phyloP scores from a whole-genome alignment of 208 protist species.

The Leishmania guyanensis region DNA sequence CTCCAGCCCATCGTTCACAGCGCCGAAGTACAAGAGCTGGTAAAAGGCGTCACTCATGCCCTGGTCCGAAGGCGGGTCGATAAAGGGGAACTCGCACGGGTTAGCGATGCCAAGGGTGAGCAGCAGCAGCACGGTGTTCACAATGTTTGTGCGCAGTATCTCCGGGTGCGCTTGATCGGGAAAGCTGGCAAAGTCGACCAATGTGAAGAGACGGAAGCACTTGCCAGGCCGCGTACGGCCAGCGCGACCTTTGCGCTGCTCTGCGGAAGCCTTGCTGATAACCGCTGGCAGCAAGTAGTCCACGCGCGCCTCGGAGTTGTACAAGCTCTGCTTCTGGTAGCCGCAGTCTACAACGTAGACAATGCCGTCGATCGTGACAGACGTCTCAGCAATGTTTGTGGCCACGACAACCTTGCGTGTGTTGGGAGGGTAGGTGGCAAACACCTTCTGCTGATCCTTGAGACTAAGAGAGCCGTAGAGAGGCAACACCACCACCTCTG shows the following conservation, averaged over 20 bases:
- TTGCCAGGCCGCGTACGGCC: constrained; percentile 98
- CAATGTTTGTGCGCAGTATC: constrained; percentile 97
- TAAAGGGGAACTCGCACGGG: constrained; percentile 96
- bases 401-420: constrained; percentile 96
- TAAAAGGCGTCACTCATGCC: constrained; percentile 96
- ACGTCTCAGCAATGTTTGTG: constrained; percentile 99
- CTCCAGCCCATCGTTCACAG: constrained; percentile 95
- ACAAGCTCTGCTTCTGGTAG: constrained; percentile 99
- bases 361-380: constrained; percentile 99
- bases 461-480: constrained; percentile 83
- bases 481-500: constrained; percentile 60
- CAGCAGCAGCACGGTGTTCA: constrained; percentile 95
- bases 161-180: constrained; percentile 92
- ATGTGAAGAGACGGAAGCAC: constrained; percentile 97
- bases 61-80: constrained; percentile 97
- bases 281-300: constrained; percentile 98
- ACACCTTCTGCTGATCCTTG: constrained; percentile 81
- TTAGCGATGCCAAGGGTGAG: constrained; percentile 97
- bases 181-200: constrained; percentile 77
- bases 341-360: constrained; percentile 99
- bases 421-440: constrained; percentile 37
- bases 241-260: constrained; percentile 99
- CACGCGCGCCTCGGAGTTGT: constrained; percentile 95
- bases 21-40: constrained; percentile 98
- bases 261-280: constrained; percentile 98